phyloP scores from a whole-genome alignment of 2,329 filamentous ascomycete genomes.

The Teratosphaeria epicoccoides region DNA sequence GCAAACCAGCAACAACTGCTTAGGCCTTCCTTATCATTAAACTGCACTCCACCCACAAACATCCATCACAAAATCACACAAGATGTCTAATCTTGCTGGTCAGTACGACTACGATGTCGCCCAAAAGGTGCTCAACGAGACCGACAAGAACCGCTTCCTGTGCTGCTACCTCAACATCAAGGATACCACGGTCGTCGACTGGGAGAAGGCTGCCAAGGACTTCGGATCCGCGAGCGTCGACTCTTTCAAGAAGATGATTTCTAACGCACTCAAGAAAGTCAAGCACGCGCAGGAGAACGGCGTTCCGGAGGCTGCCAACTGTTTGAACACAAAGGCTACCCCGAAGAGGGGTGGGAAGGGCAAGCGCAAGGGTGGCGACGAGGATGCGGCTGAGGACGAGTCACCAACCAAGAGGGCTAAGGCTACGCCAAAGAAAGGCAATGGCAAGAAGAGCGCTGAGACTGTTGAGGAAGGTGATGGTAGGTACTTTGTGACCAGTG shows the following conservation, averaged over 20 bases:
- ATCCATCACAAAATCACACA: not conserved
- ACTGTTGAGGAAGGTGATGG: not conserved
- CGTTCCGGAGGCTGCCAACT: conserved; percentile 2
- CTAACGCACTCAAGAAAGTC: conserved; percentile 21
- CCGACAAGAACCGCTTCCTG: conserved; percentile 22
- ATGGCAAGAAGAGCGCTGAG: conserved; percentile 2
- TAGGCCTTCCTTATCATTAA: not conserved
- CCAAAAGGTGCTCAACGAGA: conserved; percentile 15
- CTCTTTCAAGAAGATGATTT: conserved; percentile 15
- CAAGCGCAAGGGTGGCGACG: conserved; percentile 3
- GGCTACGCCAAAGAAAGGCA: not conserved
- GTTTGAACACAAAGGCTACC: not conserved
- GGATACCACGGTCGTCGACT: conserved; percentile 13
- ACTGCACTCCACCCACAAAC: not conserved
- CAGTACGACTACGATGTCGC: conserved; percentile 18
- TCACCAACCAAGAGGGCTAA: conserved; percentile 5
- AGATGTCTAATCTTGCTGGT: conserved; percentile 6
- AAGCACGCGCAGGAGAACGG: conserved; percentile 14
- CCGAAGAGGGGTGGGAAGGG: conserved; percentile 12
- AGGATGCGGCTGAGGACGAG: conserved; percentile 6
- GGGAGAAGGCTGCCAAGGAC: conserved; percentile 17
- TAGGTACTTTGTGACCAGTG: no score
- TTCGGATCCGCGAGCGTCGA: conserved; percentile 17
- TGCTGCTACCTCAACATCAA: conserved; percentile 17
- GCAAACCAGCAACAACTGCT: not conserved